Evolutionary conservation across 2,329 filamentous ascomycete species (phyloP).

Genomic region (Juglanconis sp.): DNA sequence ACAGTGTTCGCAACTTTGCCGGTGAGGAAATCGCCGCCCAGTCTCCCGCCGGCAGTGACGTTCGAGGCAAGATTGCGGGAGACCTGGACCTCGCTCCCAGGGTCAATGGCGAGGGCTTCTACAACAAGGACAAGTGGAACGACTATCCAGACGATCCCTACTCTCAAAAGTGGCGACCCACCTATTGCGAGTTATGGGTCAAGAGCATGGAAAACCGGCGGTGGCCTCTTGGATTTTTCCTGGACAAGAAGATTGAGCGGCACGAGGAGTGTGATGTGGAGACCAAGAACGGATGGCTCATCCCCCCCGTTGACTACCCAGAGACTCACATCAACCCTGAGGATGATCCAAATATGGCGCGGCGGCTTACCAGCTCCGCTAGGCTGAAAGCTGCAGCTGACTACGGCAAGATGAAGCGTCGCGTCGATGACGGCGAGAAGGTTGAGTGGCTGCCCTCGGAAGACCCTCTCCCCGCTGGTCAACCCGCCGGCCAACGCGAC

Average conservation of each 20-base stretch:
- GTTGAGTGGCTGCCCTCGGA: neutral
- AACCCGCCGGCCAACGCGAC: neutral
- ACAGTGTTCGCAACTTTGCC: neutral
- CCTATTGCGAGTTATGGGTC: conserved; percentile 7
- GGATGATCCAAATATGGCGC: neutral
- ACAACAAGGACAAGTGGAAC: conserved; percentile 10
- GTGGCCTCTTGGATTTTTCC: neutral
- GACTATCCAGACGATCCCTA: neutral
- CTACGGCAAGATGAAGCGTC: conserved; percentile 7
- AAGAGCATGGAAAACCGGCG: neutral
- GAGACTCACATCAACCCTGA: conserved; percentile 2
- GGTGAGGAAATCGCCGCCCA: neutral
- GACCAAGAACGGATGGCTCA: conserved; percentile 5
- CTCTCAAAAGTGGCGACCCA: neutral
- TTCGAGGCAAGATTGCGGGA: conserved; percentile 13
- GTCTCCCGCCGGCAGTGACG: neutral
- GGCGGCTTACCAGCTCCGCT: conserved; percentile 1
- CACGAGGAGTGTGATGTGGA: conserved; percentile 17
- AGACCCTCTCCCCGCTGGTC: neutral
- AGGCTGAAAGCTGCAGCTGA: neutral
- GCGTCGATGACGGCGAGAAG: neutral
- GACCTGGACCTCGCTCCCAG: conserved; percentile 12
- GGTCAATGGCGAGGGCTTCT: conserved; percentile 1
- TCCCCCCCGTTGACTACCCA: conserved; percentile 15
- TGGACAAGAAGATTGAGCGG: neutral